phyloP scores from a whole-genome alignment of 2,329 filamentous ascomycete species.

The Claviceps humidiphila region DNA sequence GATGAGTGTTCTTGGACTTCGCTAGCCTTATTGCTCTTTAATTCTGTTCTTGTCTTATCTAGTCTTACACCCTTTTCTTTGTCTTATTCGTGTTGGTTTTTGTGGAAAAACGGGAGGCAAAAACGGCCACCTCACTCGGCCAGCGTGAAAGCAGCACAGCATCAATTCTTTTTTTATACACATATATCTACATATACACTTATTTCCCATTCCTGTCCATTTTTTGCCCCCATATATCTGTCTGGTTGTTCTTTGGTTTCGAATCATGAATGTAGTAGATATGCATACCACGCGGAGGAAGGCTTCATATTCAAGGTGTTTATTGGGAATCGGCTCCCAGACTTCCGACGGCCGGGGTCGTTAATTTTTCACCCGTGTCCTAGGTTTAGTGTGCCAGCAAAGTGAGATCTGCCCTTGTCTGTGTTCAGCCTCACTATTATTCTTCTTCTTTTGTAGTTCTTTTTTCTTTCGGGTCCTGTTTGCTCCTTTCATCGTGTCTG shows the following conservation, averaged over 20 bases:
- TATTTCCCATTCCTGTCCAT: not conserved
- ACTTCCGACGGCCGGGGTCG: too few relatives aligned
- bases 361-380: too few relatives aligned
- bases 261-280: too few relatives aligned
- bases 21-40: slow-evolving; percentile 29
- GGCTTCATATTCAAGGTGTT: too few relatives aligned
- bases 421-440: not conserved
- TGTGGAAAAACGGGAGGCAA: not conserved
- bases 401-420: not conserved
- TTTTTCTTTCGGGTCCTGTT: slow-evolving; percentile 1
- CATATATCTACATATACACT: not conserved
- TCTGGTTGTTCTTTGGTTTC: too few relatives aligned
- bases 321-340: too few relatives aligned
- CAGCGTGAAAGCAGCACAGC: not conserved
- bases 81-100: not conserved
- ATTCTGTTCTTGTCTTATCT: not conserved
- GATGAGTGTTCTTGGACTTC: slow-evolving; percentile 87
- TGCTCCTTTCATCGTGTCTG: too few relatives aligned
- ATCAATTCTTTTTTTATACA: not conserved
- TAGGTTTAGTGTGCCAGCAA: too few relatives aligned
- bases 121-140: not conserved
- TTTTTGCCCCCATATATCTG: not conserved
- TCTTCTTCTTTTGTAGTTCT: not conserved
- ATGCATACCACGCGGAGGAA: too few relatives aligned
- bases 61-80: not conserved